Base-by-base conservation (phyloP, 2,329 filamentous ascomycete species). In the Chaetomium globosum region DNA sequence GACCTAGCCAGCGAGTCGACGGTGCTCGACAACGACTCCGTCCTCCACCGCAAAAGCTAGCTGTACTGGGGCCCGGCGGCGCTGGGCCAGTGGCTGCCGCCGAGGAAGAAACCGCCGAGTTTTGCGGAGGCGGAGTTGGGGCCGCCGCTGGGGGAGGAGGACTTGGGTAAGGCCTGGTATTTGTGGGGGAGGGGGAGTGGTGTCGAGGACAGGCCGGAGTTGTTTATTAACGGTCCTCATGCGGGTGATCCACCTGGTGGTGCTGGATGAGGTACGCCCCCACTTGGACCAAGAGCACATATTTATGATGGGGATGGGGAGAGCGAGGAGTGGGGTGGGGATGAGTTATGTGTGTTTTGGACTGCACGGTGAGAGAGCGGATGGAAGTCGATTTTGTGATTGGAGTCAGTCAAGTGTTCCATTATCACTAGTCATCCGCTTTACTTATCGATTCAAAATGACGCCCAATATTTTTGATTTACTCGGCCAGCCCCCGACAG, bases 301-400 rank as follows among this genome's bases (percentile, higher is more conserved):
- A 48, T 49, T 9, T 33, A 63, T 26, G 61, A 63, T 6, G 48
- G 7, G 54, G 23, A 46, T 16, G 48, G 33, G 23, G 62, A 56
- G 21, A 43, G 46, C 26, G 62, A 64, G 13, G 56, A 51, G 12
- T 55, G 56, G 49, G 33, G 51, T 7, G 30, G 36, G 16, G 55
- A 39, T 23, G 23, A 28, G 39, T 48, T 23, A 46, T 10, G n/a
- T 13, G 46, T 21, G 21, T 3, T 21, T 21, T 21, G 19, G 6
- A 48, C 23, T 21, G n/a, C 2, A n/a, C 9, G 39, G 16, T 19
- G 16, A 16, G 39, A n/a, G 1, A 4, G 39, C 19, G 36, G 3
- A 19, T 4, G 36, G 36, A 13, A 13, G 36, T 16, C 2, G 4
- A 16, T 7, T 12, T 39, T 16, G 16, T 13, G 12, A 39, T 13